Conservation (phyloP, 73 alveolate genomes). For the Paramecium caudatum region DNA sequence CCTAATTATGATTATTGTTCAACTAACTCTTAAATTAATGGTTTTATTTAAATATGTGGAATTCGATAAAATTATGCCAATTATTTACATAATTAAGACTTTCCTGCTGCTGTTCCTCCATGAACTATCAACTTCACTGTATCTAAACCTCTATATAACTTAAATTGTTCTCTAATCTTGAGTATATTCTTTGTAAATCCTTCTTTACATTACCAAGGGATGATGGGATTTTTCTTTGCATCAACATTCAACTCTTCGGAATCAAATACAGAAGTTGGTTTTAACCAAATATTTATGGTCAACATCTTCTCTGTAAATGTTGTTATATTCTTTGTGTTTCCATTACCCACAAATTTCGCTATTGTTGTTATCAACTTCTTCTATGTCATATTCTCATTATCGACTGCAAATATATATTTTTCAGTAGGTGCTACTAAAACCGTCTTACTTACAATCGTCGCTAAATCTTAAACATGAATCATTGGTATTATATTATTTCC, state of each 20-base stretch:
- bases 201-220: slow-evolving; percentile 83
- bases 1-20: slow-evolving; percentile 76
- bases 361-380: slow-evolving; percentile 42
- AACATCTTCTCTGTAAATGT: slow-evolving; percentile 8
- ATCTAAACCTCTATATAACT: slow-evolving; percentile 83
- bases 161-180: slow-evolving; percentile 82
- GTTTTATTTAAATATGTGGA: slow-evolving; percentile 67
- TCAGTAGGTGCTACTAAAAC: slow-evolving; percentile 59
- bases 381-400: slow-evolving; percentile 61
- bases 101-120: slow-evolving; percentile 84
- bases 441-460: slow-evolving; percentile 73
- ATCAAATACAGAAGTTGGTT: slow-evolving; percentile 43
- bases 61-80: slow-evolving; percentile 37
- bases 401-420: slow-evolving; percentile 81
- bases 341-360: slow-evolving; percentile 58
- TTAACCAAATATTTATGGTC: slow-evolving; percentile 20
- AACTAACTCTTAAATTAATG: slow-evolving; percentile 50
- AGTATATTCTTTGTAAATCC: slow-evolving; percentile 83
- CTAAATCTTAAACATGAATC: slow-evolving; percentile 81
- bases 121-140: slow-evolving; percentile 79
- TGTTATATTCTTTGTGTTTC: not conserved
- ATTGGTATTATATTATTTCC: slow-evolving; percentile 80
- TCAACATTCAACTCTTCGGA: slow-evolving; percentile 20
- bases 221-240: slow-evolving; percentile 50
- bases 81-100: slow-evolving; percentile 74